phyloP scores from a whole-genome alignment of 768 basidiomycete genomes.

The Rhizopogon rudus region DNA sequence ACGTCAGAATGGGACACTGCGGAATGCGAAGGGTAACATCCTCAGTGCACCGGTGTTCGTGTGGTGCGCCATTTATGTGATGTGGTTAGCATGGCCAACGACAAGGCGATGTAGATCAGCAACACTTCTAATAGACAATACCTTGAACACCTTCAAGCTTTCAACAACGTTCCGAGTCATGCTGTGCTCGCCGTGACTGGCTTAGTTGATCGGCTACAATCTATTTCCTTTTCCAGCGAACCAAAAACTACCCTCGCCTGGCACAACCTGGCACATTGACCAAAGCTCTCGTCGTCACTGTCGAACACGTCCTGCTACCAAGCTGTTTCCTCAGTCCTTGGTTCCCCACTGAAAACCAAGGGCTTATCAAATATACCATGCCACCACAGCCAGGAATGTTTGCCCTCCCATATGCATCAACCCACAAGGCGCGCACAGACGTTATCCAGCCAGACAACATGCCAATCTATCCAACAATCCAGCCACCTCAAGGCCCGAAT shows the following conservation, averaged over 20 bases:
- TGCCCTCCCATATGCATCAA: constrained; percentile 50
- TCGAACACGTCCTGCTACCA: background rate
- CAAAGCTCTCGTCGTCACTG: background rate
- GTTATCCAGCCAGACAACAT: constrained; percentile 21
- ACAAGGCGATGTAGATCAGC: background rate
- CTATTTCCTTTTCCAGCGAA: constrained; percentile 14
- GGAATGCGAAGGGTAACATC: background rate
- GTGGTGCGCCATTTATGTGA: background rate
- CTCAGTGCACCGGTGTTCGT: too few species aligned
- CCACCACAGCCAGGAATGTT: constrained; percentile 71
- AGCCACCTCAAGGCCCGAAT: constrained; percentile 12
- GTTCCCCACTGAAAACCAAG: background rate
- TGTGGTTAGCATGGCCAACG: background rate
- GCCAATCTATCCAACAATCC: constrained; percentile 7
- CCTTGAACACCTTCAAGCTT: too few species aligned
- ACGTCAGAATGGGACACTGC: background rate
- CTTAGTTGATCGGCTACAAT: constrained; percentile 3
- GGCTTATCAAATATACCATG: constrained; percentile 30
- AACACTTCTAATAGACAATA: background rate
- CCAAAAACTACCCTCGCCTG: constrained; percentile 9
- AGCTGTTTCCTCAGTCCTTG: background rate
- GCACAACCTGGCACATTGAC: background rate
- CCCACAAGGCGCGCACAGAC: constrained; percentile 36
- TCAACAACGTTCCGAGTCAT: background rate
- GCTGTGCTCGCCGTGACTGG: background rate